These are phyloP conservation scores for Ceriops tagal DNA, from an alignment of 345 rosid genomes.

Conservation along the genomic window DNA sequence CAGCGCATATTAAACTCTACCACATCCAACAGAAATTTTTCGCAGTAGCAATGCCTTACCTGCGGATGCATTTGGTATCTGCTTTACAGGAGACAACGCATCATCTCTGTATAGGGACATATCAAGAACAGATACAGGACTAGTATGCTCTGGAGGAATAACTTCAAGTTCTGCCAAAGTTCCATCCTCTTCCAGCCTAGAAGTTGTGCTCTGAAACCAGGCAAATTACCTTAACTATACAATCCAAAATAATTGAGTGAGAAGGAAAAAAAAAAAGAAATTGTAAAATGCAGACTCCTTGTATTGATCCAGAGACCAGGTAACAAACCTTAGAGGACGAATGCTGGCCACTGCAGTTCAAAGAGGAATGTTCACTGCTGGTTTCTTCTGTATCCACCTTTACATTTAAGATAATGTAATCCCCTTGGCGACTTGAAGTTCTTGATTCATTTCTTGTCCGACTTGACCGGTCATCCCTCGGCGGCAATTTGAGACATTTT, in stretches of 20 bases:
- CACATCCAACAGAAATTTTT: neutral
- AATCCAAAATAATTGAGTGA: constrained; percentile 8
- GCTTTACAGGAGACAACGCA: constrained; percentile 58
- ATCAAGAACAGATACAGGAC: constrained; percentile 90
- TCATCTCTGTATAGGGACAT: constrained; percentile 51
- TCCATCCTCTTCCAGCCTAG: constrained; percentile 47
- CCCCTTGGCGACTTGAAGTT: constrained; percentile 54
- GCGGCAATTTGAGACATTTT: constrained; percentile 42
- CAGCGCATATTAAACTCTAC: neutral
- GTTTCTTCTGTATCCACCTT: constrained; percentile 36
- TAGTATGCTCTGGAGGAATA: constrained; percentile 60
- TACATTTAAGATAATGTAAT: constrained; percentile 34
- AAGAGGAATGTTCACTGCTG: constrained; percentile 31
- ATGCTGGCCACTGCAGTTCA: constrained; percentile 38
- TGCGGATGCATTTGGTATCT: constrained; percentile 24
- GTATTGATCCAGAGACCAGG: constrained; percentile 41
- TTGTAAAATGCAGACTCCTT: constrained; percentile 44
- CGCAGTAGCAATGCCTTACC: constrained; percentile 33
- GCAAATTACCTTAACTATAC: constrained; percentile 13
- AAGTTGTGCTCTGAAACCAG: constrained; percentile 44
- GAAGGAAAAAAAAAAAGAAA: neutral
- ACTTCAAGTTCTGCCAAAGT: constrained; percentile 38
- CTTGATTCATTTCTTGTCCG: constrained; percentile 71
- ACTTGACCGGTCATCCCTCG: constrained; percentile 65
- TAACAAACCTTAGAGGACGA: constrained; percentile 35